Conservation (phyloP, 495 filamentous ascomycete species). For the Pseudoneurospora amorphoporcata region DNA sequence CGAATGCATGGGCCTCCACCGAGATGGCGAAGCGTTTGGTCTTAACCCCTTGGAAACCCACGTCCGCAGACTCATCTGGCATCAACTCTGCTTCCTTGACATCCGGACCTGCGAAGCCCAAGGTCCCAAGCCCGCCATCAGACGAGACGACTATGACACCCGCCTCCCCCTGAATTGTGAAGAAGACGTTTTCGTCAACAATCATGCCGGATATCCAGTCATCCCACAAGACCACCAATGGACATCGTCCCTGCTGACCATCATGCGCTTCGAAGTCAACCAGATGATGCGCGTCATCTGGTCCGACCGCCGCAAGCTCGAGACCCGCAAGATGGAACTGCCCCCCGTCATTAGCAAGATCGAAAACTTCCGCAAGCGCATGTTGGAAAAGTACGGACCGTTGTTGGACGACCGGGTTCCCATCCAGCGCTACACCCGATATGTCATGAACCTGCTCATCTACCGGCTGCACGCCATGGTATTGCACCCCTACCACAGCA, state of each 20-base stretch:
- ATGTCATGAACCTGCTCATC: slow-evolving; percentile 52
- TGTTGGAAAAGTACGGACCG: slow-evolving; percentile 50
- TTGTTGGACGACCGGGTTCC: slow-evolving; percentile 47
- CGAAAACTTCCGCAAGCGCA: slow-evolving; percentile 46
- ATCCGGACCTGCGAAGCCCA: slow-evolving; percentile 67
- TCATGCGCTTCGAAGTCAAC: slow-evolving; percentile 61
- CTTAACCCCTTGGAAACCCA: slow-evolving; percentile 59
- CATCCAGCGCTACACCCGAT: slow-evolving; percentile 47
- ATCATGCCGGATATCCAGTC: slow-evolving; percentile 19
- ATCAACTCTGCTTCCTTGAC: slow-evolving; percentile 65
- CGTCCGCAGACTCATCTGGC: slow-evolving; percentile 67
- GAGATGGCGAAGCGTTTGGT: slow-evolving; percentile 55
- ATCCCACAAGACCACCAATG: slow-evolving; percentile 39
- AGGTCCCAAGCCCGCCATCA: slow-evolving; percentile 56
- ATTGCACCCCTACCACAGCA: slow-evolving; percentile 53
- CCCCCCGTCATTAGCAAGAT: slow-evolving; percentile 48
- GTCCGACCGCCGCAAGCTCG: slow-evolving; percentile 51
- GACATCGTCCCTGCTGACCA: slow-evolving; percentile 55
- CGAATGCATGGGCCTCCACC: slow-evolving; percentile 67
- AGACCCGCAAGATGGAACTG: slow-evolving; percentile 47
- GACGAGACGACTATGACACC: slow-evolving; percentile 62
- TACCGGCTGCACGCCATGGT: slow-evolving; percentile 53
- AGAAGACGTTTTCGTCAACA: slow-evolving; percentile 43
- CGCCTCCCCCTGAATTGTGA: slow-evolving; percentile 56
- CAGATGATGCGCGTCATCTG: slow-evolving; percentile 61